Evolutionary conservation across 805 yeast genomes (phyloP), one percentile per base, ranked within the genome.

Genomic region (Myxozyma udenii): DNA sequence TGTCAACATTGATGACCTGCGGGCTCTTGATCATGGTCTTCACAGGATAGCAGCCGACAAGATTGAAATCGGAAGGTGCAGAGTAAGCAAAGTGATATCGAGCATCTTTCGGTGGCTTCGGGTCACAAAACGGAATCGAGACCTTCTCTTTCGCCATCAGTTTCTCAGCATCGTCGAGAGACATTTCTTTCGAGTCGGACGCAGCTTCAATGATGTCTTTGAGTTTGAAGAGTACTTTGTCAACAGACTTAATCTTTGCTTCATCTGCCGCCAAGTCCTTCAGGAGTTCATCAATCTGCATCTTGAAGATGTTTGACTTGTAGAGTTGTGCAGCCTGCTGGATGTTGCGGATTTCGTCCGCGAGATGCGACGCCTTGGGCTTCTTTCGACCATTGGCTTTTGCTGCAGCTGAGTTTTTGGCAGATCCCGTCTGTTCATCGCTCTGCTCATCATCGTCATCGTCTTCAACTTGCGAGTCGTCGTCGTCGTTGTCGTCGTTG

Each of bases 261-360:
- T 87, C 91, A 62, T 85, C 85, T 37, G 90, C 68, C 61, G 80
- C 79, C 37, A 91, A 78, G 68, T 91, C 98, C 60, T 80, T 79
- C 61, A 93, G 72, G 37, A 93, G 73, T 66, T 90, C 98, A 69
- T 90, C 98, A 55, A 93, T 89, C 71, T 93, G 96, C 51, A 93
- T 71, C 68, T 93, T 93, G 81, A 93, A 91, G 49, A 93, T 89
- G 69, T 90, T 93, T 6, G 96, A 88, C 65, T 90, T 88, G 80
- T 90, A 93, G 41, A 91, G 72, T 67, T 90, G 97, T 0, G 95
- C 93, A 0, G 97, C 87, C 67, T 90, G 97, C 62, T 95, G 78
- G 0, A 96, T 96, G 2, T 85, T 78, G 62, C 91, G 96, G 41
- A 91, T 81, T 52, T 93, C 96, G 61, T 87, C 90, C 5, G 63